These are phyloP conservation scores for Vanrija sp. DNA, from an alignment of 1,284 basidiomycete species.

Conservation along the genomic window DNA sequence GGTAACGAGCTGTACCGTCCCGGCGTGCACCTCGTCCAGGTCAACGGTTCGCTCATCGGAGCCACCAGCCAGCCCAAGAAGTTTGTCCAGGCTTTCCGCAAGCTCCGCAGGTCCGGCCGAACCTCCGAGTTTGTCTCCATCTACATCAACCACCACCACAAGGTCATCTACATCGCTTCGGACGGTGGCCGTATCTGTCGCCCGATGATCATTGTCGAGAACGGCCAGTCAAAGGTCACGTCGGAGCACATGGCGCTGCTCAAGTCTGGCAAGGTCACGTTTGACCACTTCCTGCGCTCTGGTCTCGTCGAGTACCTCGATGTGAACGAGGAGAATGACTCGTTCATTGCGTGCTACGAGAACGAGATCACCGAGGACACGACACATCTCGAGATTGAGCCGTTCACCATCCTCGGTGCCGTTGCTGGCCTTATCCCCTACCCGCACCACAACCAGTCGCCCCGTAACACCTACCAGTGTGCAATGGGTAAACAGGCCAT, in stretches of 20 bases:
- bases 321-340: constrained; percentile 99
- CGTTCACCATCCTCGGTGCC: constrained; percentile 94
- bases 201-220: constrained; percentile 95
- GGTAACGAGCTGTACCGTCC: constrained; percentile 93
- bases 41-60: constrained; percentile 95
- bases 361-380: constrained; percentile 72
- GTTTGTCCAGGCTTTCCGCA: constrained; percentile 88
- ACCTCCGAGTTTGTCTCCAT: constrained; percentile 97
- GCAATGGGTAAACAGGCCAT: constrained; percentile 99
- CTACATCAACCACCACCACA: constrained; percentile 95
- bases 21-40: constrained; percentile 89
- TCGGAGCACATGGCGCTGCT: constrained; percentile 78
- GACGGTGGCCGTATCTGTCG: constrained; percentile 98
- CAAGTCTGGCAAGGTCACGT: constrained; percentile 72
- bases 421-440: constrained; percentile 98
- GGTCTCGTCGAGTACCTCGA: constrained; percentile 99
- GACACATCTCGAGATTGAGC: constrained; percentile 98
- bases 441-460: constrained; percentile 99
- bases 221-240: constrained; percentile 70
- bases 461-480: constrained; percentile 98
- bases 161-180: constrained; percentile 91
- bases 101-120: constrained; percentile 82
- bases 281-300: constrained; percentile 89
- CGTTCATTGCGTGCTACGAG: constrained; percentile 94
- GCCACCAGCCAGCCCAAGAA: constrained; percentile 79